phyloP scores from a whole-genome alignment of 2,329 filamentous ascomycete genomes.

The Aspergillus spinulosporus region DNA sequence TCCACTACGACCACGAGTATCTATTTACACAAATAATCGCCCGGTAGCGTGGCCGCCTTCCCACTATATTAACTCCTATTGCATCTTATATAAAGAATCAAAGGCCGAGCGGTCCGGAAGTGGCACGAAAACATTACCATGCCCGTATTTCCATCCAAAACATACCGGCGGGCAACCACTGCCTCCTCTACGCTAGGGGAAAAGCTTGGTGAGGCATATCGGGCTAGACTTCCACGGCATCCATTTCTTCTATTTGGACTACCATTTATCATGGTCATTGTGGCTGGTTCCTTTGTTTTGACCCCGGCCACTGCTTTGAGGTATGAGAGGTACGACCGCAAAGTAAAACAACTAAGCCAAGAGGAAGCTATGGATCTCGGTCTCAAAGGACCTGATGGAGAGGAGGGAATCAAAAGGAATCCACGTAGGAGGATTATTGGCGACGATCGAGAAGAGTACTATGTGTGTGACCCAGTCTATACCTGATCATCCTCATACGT shows the following conservation, averaged over 20 bases:
- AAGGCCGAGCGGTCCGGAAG: too few relatives aligned
- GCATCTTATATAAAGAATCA: too few relatives aligned
- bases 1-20: too few relatives aligned
- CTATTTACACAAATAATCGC: too few relatives aligned
- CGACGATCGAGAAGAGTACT: constrained; percentile 50
- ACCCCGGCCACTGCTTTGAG: constrained; percentile 91
- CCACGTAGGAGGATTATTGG: constrained; percentile 45
- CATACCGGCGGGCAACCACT: constrained; percentile 62
- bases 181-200: constrained; percentile 58
- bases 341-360: constrained; percentile 78
- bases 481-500: background rate
- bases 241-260: constrained; percentile 93
- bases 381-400: constrained; percentile 63
- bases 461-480: constrained; percentile 33
- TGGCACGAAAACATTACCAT: constrained; percentile 39
- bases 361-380: constrained; percentile 85
- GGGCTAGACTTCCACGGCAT: constrained; percentile 69
- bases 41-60: too few relatives aligned
- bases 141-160: constrained; percentile 67
- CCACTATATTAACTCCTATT: too few relatives aligned
- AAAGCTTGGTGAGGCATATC: constrained; percentile 74
- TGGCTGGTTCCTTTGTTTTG: constrained; percentile 89
- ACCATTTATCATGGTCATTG: constrained; percentile 85
- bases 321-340: constrained; percentile 90
- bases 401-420: constrained; percentile 69